These are phyloP conservation scores for Orobanche coerulescens DNA, from an alignment of 257 asterid species.

Conservation along the genomic window DNA sequence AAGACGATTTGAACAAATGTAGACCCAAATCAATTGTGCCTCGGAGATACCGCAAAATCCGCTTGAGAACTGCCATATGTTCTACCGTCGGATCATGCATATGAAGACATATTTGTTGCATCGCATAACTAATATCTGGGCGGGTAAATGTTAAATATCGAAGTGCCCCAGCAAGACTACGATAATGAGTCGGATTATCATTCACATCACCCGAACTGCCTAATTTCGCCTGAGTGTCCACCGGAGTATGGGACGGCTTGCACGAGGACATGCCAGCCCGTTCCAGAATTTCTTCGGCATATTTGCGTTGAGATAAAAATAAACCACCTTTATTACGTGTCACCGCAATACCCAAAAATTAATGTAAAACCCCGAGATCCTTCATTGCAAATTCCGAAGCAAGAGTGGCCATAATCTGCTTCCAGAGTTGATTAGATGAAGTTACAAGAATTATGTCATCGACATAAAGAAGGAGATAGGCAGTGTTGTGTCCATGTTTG, in stretches of 20 bases:
- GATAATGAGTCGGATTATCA: neutral
- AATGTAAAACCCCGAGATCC: neutral
- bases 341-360: neutral
- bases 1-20: neutral
- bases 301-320: neutral
- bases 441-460: no score
- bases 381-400: no score
- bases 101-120: neutral
- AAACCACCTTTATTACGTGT: neutral
- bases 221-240: neutral
- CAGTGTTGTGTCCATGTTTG: neutral
- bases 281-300: neutral
- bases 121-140: neutral
- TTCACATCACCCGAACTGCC: neutral
- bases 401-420: no score
- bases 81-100: neutral
- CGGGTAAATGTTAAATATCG: no score
- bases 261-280: neutral
- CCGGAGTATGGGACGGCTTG: neutral
- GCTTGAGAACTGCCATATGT: neutral
- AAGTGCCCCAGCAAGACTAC: neutral
- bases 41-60: neutral
- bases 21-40: neutral
- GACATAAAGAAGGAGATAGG: neutral
- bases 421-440: no score